Percentiles rank a stretch among this genome's conserved stretches.
Conservation (phyloP, 768 basidiomycete species). For the Trametes cubensis region DNA sequence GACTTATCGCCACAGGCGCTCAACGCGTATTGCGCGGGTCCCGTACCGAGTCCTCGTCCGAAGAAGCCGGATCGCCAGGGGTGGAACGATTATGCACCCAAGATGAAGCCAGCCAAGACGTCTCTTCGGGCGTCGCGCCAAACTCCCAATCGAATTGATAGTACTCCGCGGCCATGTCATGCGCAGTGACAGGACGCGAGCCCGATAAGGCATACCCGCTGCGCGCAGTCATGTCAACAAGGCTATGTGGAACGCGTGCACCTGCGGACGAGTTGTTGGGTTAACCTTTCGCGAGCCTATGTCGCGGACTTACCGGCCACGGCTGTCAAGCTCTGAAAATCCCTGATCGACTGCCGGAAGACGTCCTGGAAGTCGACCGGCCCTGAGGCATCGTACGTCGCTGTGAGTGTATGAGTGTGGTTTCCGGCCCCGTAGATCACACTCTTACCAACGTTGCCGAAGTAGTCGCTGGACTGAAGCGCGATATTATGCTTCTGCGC, state of each 20-base stretch:
- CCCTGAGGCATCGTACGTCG: constrained; percentile 58
- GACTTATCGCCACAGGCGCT: constrained; percentile 23
- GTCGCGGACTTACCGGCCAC: constrained; percentile 43
- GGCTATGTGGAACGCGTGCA: constrained; percentile 43
- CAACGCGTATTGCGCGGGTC: neutral
- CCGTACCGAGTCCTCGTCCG: constrained; percentile 29
- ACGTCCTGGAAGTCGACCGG: constrained; percentile 48
- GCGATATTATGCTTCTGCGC: constrained; percentile 57
- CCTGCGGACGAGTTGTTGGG: constrained; percentile 36
- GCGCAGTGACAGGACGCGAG: constrained; percentile 45
- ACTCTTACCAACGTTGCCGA: constrained; percentile 44
- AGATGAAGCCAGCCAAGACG: constrained; percentile 63
- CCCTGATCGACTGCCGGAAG: constrained; percentile 44
- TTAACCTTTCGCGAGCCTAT: neutral
- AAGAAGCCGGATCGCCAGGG: constrained; percentile 25
- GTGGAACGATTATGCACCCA: constrained; percentile 47
- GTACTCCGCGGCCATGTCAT: constrained; percentile 60
- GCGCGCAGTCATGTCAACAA: constrained; percentile 57
- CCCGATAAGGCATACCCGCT: constrained; percentile 58
- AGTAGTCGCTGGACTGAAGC: constrained; percentile 48
- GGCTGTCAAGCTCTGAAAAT: constrained; percentile 45
- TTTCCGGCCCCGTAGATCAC: neutral
- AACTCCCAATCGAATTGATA: constrained; percentile 55
- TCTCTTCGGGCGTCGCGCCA: constrained; percentile 62
- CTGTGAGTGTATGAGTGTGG: constrained; percentile 32